A percentile compares a stretch with the other conserved stretches of the same genome.
Conservation (phyloP, 768 basidiomycete species). For the Amanita fuliginea region DNA sequence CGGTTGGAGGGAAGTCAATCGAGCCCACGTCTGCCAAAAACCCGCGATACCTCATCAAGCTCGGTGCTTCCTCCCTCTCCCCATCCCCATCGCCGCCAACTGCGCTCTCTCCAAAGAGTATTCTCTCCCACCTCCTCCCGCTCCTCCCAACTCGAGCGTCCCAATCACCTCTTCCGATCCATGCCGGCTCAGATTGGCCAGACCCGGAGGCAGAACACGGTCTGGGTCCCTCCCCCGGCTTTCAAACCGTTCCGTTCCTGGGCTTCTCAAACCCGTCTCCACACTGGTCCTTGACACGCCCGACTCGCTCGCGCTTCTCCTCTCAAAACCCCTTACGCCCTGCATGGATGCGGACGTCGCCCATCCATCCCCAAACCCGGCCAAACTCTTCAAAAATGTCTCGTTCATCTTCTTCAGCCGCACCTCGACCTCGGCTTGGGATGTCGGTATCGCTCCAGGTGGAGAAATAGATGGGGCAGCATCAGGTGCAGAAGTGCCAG, state of each 20-base stretch:
- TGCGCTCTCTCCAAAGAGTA: slow-evolving; percentile 3
- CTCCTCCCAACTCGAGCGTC: slow-evolving; percentile 32
- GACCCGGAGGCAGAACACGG: slow-evolving; percentile 7
- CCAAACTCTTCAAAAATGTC: slow-evolving; percentile 51
- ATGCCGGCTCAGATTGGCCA: not conserved
- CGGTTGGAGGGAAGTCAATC: not conserved
- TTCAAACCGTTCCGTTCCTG: slow-evolving; percentile 12
- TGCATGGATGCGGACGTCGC: not conserved
- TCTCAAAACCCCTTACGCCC: slow-evolving; percentile 8
- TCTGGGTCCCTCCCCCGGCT: slow-evolving; percentile 17
- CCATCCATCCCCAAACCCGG: slow-evolving; percentile 33
- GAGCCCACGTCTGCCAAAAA: not conserved
- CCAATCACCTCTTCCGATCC: slow-evolving; percentile 48
- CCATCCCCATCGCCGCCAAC: slow-evolving; percentile 1
- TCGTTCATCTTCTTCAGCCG: slow-evolving; percentile 57
- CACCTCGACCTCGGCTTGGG: slow-evolving; percentile 55
- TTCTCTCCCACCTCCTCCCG: not conserved
- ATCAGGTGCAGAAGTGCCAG: not conserved
- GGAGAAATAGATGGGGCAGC: slow-evolving; percentile 1
- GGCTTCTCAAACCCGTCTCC: slow-evolving; percentile 9
- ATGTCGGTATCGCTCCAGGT: slow-evolving; percentile 49
- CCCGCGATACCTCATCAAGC: not conserved
- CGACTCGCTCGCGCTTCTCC: slow-evolving; percentile 10
- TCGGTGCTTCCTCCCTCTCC: slow-evolving; percentile 7
- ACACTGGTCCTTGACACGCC: not conserved